Conservation (phyloP, 1,284 basidiomycete species). For the Sparassis latifolia region DNA sequence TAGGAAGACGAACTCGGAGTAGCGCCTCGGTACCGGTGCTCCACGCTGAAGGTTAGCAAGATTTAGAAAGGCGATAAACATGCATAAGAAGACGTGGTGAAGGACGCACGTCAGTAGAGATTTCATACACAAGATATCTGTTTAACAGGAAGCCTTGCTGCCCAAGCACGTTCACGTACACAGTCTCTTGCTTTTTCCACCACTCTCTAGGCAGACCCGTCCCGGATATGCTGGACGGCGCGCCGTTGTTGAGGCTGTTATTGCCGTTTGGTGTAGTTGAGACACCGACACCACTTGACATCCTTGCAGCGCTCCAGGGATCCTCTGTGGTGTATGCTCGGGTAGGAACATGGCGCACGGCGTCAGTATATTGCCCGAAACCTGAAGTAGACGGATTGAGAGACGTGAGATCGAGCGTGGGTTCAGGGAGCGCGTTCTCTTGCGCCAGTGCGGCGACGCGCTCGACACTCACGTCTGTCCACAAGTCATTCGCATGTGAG, state of each 20-base stretch:
- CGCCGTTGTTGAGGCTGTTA: slow-evolving; percentile 37
- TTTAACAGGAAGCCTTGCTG: slow-evolving; percentile 88
- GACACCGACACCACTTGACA: slow-evolving; percentile 5
- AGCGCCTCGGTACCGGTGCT: slow-evolving; percentile 64
- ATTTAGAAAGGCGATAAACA: neutral
- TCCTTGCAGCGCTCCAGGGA: slow-evolving; percentile 55
- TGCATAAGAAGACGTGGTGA: neutral
- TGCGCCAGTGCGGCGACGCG: slow-evolving; percentile 69
- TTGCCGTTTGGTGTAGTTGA: slow-evolving; percentile 13
- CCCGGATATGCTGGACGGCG: slow-evolving; percentile 55
- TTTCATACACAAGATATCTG: slow-evolving; percentile 74
- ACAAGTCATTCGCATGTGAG: neutral
- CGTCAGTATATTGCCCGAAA: slow-evolving; percentile 31
- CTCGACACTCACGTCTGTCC: slow-evolving; percentile 71
- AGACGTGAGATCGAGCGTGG: slow-evolving; percentile 55
- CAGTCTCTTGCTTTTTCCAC: slow-evolving; percentile 78
- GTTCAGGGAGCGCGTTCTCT: slow-evolving; percentile 66
- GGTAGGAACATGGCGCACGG: slow-evolving; percentile 34
- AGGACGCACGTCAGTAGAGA: slow-evolving; percentile 68
- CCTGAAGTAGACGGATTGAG: slow-evolving; percentile 46
- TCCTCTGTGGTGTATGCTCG: slow-evolving; percentile 55
- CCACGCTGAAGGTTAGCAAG: slow-evolving; percentile 38
- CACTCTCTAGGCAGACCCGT: slow-evolving; percentile 70
- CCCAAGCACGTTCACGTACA: slow-evolving; percentile 67
- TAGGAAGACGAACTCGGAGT: slow-evolving; percentile 87